phyloP scores from a whole-genome alignment of 2,329 filamentous ascomycete species.

The Colletotrichum nymphaeae region DNA sequence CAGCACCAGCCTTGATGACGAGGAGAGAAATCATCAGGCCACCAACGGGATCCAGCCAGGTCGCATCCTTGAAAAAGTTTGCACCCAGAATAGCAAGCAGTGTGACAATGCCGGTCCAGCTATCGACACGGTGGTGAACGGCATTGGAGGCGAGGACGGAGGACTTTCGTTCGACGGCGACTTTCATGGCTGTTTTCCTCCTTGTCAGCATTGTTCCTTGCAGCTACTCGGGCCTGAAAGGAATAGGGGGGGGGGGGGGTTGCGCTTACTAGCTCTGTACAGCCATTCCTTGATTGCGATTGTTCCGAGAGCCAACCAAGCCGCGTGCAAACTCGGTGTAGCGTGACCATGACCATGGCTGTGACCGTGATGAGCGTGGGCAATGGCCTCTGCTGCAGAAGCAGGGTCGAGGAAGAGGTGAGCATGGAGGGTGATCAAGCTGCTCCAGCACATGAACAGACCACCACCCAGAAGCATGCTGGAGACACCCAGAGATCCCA shows the following conservation, averaged over 20 bases:
- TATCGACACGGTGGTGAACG: constrained; percentile 95
- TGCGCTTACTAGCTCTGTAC: constrained; percentile 89
- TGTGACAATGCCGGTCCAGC: constrained; percentile 93
- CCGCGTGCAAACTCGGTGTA: constrained; percentile 90
- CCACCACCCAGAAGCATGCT: constrained; percentile 90
- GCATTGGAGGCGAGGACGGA: constrained; percentile 96
- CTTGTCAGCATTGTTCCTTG: constrained; percentile 9
- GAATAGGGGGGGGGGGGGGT: neutral
- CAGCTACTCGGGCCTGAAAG: neutral
- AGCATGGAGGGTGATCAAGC: constrained; percentile 74
- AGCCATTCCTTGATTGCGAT: constrained; percentile 97
- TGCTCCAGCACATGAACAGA: constrained; percentile 89
- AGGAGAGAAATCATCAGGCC: constrained; percentile 92
- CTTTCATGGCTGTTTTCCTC: constrained; percentile 81
- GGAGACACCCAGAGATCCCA: constrained; percentile 93
- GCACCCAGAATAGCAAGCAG: constrained; percentile 89
- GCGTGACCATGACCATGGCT: constrained; percentile 71
- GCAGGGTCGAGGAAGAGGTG: constrained; percentile 77
- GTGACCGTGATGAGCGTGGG: constrained; percentile 71
- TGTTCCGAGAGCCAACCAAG: constrained; percentile 91
- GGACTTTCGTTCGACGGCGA: constrained; percentile 92
- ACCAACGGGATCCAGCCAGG: constrained; percentile 94
- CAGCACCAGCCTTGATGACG: constrained; percentile 90
- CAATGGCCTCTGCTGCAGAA: constrained; percentile 63
- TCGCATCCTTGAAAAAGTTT: constrained; percentile 86